A percentile compares a stretch with the other conserved stretches of the same genome.
phyloP scores from a whole-genome alignment of 1,284 basidiomycete genomes.

The Heterobasidion occidentale region DNA sequence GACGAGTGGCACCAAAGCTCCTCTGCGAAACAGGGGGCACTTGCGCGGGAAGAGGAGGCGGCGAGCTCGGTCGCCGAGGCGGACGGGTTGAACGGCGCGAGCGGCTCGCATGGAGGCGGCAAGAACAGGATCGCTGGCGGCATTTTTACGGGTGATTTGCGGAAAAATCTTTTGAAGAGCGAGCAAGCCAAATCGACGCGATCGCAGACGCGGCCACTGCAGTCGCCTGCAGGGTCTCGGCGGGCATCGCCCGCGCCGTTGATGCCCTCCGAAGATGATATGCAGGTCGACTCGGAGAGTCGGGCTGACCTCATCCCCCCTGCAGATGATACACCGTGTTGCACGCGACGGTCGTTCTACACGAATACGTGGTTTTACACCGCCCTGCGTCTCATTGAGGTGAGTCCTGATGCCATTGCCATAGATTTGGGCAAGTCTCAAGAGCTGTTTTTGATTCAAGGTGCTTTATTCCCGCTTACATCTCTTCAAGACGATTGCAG shows the following conservation, averaged over 20 bases:
- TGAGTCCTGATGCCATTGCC: constrained; percentile 19
- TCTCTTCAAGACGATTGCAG: constrained; percentile 67
- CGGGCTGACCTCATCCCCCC: neutral
- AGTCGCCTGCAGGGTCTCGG: constrained; percentile 33
- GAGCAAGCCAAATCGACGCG: constrained; percentile 70
- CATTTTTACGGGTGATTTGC: constrained; percentile 46
- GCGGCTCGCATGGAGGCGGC: constrained; percentile 28
- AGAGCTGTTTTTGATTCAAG: constrained; percentile 29
- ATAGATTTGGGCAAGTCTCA: neutral
- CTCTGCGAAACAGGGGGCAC: constrained; percentile 45
- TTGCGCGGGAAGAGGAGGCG: constrained; percentile 47
- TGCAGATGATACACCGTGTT: neutral
- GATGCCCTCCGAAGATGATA: constrained; percentile 20
- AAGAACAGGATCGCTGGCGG: constrained; percentile 29
- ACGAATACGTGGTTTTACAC: constrained; percentile 88
- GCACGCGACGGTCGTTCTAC: constrained; percentile 60
- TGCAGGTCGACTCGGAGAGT: neutral
- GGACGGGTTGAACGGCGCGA: constrained; percentile 32
- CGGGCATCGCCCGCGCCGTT: constrained; percentile 46
- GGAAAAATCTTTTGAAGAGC: constrained; percentile 71
- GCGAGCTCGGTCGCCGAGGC: constrained; percentile 39
- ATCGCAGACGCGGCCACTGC: constrained; percentile 26
- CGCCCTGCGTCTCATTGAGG: constrained; percentile 79
- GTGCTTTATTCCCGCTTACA: constrained; percentile 82
- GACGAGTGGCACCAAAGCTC: constrained; percentile 30